Evolutionary conservation across 345 rosid genomes (phyloP).

Genomic region (Salix koriyanagi): DNA sequence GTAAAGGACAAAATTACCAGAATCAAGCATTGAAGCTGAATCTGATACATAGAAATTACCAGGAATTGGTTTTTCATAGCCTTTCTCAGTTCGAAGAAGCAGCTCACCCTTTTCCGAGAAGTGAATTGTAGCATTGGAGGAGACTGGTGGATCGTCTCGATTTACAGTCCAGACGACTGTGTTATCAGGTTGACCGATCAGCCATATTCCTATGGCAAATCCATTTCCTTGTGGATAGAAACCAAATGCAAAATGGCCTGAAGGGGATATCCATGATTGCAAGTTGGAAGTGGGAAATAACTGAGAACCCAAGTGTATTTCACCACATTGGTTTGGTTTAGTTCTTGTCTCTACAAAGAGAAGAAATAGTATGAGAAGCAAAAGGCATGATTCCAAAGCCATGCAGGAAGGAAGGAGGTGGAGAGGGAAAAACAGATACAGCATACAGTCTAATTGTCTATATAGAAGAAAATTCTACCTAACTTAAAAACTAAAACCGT

Average conservation of each 20-base stretch:
- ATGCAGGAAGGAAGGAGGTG: neutral
- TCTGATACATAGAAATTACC: neutral
- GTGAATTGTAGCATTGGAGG: conserved; percentile 11
- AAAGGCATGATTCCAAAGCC: neutral
- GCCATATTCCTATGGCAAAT: conserved; percentile 23
- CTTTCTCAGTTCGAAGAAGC: conserved; percentile 3
- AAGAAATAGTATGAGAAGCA: neutral
- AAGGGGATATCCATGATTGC: conserved; percentile 24
- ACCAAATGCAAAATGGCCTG: conserved; percentile 27
- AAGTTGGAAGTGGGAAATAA: neutral
- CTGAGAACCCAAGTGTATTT: neutral
- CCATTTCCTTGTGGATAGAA: conserved; percentile 21
- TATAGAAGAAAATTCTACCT: neutral
- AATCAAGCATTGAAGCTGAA: conserved; percentile 30
- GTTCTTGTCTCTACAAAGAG: neutral
- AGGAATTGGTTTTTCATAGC: neutral
- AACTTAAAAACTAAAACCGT: neutral
- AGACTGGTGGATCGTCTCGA: conserved; percentile 20
- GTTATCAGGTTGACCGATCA: neutral
- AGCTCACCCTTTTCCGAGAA: conserved; percentile 12
- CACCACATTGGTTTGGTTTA: neutral
- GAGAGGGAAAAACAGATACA: neutral
- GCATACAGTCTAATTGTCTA: too few relatives aligned
- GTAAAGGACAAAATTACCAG: conserved; percentile 25
- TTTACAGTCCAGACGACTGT: conserved; percentile 30